phyloP scores from a whole-genome alignment of 192 early-diverging fungal genomes.

The Podila epicladia region DNA sequence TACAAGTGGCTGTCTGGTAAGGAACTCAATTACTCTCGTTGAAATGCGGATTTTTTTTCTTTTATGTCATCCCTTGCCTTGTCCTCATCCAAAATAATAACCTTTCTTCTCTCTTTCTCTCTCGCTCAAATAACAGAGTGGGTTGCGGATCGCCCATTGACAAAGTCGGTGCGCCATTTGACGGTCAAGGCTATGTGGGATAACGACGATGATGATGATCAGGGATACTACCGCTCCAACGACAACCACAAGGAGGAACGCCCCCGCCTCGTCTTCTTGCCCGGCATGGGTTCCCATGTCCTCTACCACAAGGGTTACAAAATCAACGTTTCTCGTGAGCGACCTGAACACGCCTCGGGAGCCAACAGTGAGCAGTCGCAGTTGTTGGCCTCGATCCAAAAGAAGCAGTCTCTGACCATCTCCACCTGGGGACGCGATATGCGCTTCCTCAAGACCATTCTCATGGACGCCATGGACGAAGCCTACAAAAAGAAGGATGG shows the following conservation, averaged over 20 bases:
- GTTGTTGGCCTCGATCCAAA: constrained; percentile 44
- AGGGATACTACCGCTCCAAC: constrained; percentile 19
- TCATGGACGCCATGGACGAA: constrained; percentile 43
- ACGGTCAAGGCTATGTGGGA: constrained; percentile 47
- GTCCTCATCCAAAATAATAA: not conserved
- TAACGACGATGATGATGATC: constrained; percentile 11
- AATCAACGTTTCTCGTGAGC: constrained; percentile 43
- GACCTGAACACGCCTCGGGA: constrained; percentile 31
- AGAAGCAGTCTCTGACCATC: constrained; percentile 44
- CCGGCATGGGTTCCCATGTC: constrained; percentile 41
- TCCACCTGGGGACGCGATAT: constrained; percentile 47
- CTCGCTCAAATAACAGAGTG: constrained; percentile 7
- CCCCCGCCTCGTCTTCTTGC: constrained; percentile 39
- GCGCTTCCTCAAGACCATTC: constrained; percentile 6
- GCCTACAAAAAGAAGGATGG: constrained; percentile 51
- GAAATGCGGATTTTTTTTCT: no score
- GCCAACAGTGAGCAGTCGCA: constrained; percentile 40
- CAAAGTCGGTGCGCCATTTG: constrained; percentile 48
- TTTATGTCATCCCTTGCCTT: no score
- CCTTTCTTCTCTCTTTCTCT: not conserved
- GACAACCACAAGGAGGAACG: constrained; percentile 31
- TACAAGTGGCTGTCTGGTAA: constrained; percentile 51
- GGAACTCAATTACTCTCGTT: no score
- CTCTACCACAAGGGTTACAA: constrained; percentile 51
- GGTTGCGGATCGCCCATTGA: constrained; percentile 46